phyloP scores from a whole-genome alignment of 441 rosid species.

The Bocquillonia castaneifolia region DNA sequence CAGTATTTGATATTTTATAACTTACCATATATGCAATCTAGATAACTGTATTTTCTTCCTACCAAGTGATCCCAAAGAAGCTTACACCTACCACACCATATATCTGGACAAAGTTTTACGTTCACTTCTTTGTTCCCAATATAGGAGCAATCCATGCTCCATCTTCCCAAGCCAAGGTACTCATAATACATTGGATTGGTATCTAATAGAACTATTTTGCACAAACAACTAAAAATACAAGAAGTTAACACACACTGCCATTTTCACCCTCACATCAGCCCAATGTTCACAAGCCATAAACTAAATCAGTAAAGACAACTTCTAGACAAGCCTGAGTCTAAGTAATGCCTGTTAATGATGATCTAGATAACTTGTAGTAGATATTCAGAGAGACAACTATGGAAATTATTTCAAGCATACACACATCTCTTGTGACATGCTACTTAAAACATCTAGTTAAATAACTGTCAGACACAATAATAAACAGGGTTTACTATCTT shows the following conservation, averaged over 20 bases:
- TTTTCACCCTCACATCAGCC: background rate
- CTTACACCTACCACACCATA: background rate
- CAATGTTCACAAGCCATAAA: background rate
- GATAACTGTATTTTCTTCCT: too few species aligned
- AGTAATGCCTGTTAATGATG: background rate
- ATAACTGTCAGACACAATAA: background rate
- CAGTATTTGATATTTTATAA: too few species aligned
- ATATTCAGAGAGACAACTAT: background rate
- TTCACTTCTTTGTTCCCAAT: background rate
- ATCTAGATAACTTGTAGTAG: background rate
- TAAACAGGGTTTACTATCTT: slow-evolving; percentile 8
- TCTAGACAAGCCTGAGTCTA: background rate
- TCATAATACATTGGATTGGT: background rate
- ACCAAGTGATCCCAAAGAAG: background rate
- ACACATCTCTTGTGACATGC: background rate
- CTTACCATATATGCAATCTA: too few species aligned
- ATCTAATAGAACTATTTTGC: background rate
- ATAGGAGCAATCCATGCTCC: background rate
- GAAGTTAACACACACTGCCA: background rate
- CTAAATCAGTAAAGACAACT: background rate
- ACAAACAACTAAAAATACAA: background rate
- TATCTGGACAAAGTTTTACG: background rate
- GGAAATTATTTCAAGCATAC: too few species aligned
- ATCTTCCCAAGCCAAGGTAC: background rate
- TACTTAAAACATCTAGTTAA: background rate